Conservation (phyloP, 2,329 filamentous ascomycete species). For the Grosmannia clavigera region DNA sequence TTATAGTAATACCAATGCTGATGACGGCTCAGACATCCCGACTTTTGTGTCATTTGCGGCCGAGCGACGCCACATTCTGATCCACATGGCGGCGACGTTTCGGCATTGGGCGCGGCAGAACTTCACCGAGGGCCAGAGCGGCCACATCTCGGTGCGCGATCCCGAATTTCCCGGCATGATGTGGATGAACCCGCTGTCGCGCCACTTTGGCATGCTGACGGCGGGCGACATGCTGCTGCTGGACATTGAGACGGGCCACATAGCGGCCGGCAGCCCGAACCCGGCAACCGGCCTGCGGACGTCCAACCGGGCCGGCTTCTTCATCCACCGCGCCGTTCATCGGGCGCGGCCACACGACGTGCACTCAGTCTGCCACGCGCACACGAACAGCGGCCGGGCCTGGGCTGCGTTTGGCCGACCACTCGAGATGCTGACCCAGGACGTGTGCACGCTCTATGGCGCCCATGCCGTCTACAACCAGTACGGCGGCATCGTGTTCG, state of each 20-base stretch:
- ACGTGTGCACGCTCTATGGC: constrained; percentile 52
- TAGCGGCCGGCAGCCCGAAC: constrained; percentile 48
- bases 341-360: constrained; percentile 49
- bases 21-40: background rate
- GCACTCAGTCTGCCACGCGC: constrained; percentile 56
- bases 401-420: constrained; percentile 53
- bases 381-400: constrained; percentile 53
- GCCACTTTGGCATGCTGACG: constrained; percentile 54
- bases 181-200: constrained; percentile 59
- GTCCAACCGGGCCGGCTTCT: constrained; percentile 55
- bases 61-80: constrained; percentile 1
- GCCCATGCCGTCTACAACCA: constrained; percentile 47
- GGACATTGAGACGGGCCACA: constrained; percentile 41
- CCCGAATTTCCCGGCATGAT: constrained; percentile 42
- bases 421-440: constrained; percentile 61
- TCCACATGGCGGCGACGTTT: constrained; percentile 2
- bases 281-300: constrained; percentile 22
- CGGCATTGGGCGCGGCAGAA: constrained; percentile 46
- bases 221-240: constrained; percentile 57
- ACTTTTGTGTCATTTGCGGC: background rate
- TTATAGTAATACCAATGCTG: no score
- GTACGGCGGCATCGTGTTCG: constrained; percentile 42
- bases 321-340: constrained; percentile 58
- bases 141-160: constrained; percentile 56
- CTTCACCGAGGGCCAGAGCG: constrained; percentile 49